Evolutionary conservation across 2,329 filamentous ascomycete genomes (phyloP).

Genomic region (Clonostachys chloroleuca): DNA sequence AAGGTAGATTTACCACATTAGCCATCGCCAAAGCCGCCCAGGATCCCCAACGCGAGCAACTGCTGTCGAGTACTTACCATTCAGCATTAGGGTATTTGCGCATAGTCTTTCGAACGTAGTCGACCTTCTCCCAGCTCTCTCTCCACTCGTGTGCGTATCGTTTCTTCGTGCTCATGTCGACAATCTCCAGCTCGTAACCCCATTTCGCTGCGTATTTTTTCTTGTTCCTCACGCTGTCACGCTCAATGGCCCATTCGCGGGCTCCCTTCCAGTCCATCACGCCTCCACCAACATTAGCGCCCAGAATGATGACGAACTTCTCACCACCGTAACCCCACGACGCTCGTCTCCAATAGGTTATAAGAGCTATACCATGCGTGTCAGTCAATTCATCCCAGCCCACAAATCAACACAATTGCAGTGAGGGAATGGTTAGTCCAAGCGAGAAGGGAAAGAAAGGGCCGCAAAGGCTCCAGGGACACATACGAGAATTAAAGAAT

Average conservation of each 20-base stretch:
- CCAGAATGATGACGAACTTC: constrained; percentile 90
- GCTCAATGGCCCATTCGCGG: constrained; percentile 95
- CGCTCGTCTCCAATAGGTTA: constrained; percentile 66
- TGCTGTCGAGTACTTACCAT: constrained; percentile 59
- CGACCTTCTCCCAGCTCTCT: constrained; percentile 99
- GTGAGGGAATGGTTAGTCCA: too few species aligned
- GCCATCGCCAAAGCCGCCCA: too few species aligned
- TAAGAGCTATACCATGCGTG: constrained; percentile 31
- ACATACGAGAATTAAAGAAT: constrained; percentile 73
- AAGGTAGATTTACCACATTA: constrained; percentile 5
- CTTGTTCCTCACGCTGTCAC: constrained; percentile 95
- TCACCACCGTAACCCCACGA: constrained; percentile 75
- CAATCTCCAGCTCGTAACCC: constrained; percentile 94
- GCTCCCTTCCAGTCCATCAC: constrained; percentile 99
- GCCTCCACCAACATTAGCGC: constrained; percentile 89
- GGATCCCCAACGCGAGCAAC: not conserved
- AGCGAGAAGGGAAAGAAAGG: too few species aligned
- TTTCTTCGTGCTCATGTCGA: constrained; percentile 99
- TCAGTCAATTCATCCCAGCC: not conserved
- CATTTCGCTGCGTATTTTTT: constrained; percentile 79
- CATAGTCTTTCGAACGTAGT: constrained; percentile 83
- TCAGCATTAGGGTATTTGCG: constrained; percentile 93
- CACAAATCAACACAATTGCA: too few species aligned
- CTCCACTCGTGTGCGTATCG: constrained; percentile 98
- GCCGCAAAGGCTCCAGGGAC: not conserved